These are phyloP conservation scores for Fusarium goolgardi DNA, from an alignment of 2,329 filamentous ascomycete species.

Conservation along the genomic window DNA sequence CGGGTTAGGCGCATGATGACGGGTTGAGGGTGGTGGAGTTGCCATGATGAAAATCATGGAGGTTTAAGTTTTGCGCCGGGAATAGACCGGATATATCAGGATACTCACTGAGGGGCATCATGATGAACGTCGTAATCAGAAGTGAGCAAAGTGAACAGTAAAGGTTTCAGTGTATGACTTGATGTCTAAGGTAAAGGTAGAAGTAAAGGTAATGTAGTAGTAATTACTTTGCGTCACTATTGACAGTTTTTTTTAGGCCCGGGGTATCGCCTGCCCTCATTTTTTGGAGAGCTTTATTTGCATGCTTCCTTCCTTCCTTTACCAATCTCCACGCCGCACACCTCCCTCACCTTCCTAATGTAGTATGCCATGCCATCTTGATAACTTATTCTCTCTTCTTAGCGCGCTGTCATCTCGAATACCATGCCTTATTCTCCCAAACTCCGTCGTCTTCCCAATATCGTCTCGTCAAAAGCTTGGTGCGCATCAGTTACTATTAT, in stretches of 20 bases:
- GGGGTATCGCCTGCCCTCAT: constrained; percentile 47
- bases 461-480: constrained; percentile 15
- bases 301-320: constrained; percentile 13
- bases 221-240: constrained; percentile 32
- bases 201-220: constrained; percentile 1
- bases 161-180: background rate
- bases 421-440: constrained; percentile 7
- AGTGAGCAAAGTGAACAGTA: background rate
- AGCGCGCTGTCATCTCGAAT: constrained; percentile 19
- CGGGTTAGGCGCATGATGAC: constrained; percentile 33
- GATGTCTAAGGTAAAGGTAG: constrained; percentile 1
- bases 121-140: background rate
- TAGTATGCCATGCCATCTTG: background rate
- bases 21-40: constrained; percentile 4
- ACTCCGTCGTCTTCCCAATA: constrained; percentile 27
- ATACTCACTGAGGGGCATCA: background rate
- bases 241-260: constrained; percentile 38
- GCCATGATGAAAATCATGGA: constrained; percentile 35
- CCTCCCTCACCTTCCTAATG: constrained; percentile 23
- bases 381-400: constrained; percentile 2
- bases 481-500: constrained; percentile 32
- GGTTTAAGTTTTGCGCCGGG: constrained; percentile 40
- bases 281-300: constrained; percentile 37
- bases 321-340: constrained; percentile 2
- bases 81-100: constrained; percentile 40